These are phyloP conservation scores for Eucalyptus erythrocorys DNA, from an alignment of 345 rosid genomes.

Conservation along the genomic window DNA sequence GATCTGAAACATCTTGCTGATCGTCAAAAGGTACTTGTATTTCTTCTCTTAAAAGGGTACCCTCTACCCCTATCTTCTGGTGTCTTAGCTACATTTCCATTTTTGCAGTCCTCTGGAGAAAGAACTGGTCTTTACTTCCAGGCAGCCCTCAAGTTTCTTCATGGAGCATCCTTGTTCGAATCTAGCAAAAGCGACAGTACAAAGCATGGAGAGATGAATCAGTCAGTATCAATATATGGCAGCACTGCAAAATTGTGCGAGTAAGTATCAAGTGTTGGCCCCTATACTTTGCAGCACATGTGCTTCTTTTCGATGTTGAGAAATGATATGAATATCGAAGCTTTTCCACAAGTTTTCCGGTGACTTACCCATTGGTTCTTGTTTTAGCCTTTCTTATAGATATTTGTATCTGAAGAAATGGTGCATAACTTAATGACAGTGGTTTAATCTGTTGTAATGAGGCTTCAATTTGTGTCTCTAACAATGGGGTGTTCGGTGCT, in stretches of 20 bases:
- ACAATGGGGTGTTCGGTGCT: not conserved
- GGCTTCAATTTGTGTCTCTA: not conserved
- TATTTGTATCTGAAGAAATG: not conserved
- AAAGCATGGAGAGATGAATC: constrained; percentile 64
- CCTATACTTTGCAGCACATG: not conserved
- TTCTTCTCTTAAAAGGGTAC: constrained; percentile 31
- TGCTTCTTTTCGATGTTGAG: not conserved
- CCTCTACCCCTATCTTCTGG: not conserved
- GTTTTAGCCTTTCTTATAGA: not conserved
- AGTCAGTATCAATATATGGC: constrained; percentile 48
- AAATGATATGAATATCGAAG: not conserved
- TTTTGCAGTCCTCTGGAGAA: constrained; percentile 65
- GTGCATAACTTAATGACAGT: not conserved
- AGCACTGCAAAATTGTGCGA: constrained; percentile 95
- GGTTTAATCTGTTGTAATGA: not conserved
- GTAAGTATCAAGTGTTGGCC: constrained; percentile 33
- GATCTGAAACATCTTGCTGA: constrained; percentile 92
- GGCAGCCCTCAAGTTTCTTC: constrained; percentile 93
- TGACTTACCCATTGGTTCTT: not conserved
- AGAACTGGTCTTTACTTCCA: constrained; percentile 79
- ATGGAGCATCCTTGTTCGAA: constrained; percentile 72
- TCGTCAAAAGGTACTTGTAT: constrained; percentile 60
- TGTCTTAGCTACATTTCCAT: not conserved
- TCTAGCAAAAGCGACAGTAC: constrained; percentile 46
- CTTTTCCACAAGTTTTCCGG: not conserved